Evolutionary conservation across 2,329 filamentous ascomycete species (phyloP), one percentile per base, ranked within the genome.

Genomic region (Kalaharituber pfeilii): DNA sequence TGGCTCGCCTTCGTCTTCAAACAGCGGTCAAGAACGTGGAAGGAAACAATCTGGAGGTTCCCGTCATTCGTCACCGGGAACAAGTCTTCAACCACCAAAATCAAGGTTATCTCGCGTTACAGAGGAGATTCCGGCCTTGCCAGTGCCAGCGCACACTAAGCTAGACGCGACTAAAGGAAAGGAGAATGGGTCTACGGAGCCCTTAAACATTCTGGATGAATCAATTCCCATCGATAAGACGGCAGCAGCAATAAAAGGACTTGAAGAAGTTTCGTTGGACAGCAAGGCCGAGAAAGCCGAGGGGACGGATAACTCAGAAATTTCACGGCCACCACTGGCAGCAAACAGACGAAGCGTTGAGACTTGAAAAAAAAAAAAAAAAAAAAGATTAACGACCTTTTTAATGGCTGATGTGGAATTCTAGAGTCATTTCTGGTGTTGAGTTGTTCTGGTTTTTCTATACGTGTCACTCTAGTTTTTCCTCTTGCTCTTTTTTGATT

Each of bases 101-200:
- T 47, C 42, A 22, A 47, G 42, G 15, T 47, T 47, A 47, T 47
- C 42, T 25, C 42, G 58, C 25, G 59, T 61, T 53, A 39, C 53
- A n/a, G 59, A 61, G 44, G 59, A 61, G 36, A 52, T 56, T 9
- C 56, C 57, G 20, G 53, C 56, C n/a, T 6, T 47, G 6, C 56
- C 57, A 28, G 33, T 56, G 20, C 56, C 58, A 24, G 55, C 57
- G 50, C 57, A 56, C 28, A 59, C 53, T 50, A 57, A 47, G 11
- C 25, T 53, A n/a, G 55, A 57, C 25, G 42, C 18, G 13, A 3
- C 20, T 3, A 47, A 47, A 22, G 42, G 42, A 13, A 47, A 47
- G 22, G 42, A 47, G 42, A 47, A 47, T 47, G 42, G 42, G 15
- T 47, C 6, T 5, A 13, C 42, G 5, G 18, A 47, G 22, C 42